A percentile compares a stretch with the other conserved stretches of the same genome.
Conservation (phyloP, 2,329 filamentous ascomycete genomes). For the Colletotrichum lentis region DNA sequence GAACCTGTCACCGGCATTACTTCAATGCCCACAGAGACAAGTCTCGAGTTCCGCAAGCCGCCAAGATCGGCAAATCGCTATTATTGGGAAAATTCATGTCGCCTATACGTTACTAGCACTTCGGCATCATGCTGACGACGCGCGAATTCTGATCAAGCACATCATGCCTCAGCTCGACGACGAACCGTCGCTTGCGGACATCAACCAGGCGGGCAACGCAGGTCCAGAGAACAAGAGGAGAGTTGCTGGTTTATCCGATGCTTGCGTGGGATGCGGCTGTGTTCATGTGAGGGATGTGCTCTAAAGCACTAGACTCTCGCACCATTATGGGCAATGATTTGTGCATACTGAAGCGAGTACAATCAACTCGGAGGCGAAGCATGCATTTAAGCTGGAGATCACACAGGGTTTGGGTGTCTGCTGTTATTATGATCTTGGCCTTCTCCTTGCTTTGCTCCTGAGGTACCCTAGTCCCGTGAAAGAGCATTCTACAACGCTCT, state of each 20-base stretch:
- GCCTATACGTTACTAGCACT: conserved; percentile 63
- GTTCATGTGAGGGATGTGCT: conserved; percentile 63
- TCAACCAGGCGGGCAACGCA: conserved; percentile 40
- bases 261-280: conserved; percentile 64
- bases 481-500: conserved; percentile 11
- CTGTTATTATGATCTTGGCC: conserved; percentile 64
- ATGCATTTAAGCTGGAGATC: too few species aligned
- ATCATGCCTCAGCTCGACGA: conserved; percentile 49
- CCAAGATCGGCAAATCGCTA: conserved; percentile 45
- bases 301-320: conserved; percentile 55
- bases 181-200: conserved; percentile 38
- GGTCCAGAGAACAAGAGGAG: background rate
- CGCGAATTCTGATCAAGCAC: conserved; percentile 62
- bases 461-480: background rate
- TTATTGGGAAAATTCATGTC: conserved; percentile 62
- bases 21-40: conserved; percentile 38
- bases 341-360: conserved; percentile 65
- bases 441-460: conserved; percentile 45
- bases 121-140: conserved; percentile 65
- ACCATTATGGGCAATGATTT: conserved; percentile 63
- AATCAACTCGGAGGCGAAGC: background rate
- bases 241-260: conserved; percentile 53
- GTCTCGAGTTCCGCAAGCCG: conserved; percentile 17
- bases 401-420: conserved; percentile 52
- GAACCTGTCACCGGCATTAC: conserved; percentile 50